A percentile compares a stretch with the other conserved stretches of the same genome.
These are phyloP conservation scores for Acanthamoeba healyi DNA, from an alignment of 208 protist species.

Conservation along the genomic window DNA sequence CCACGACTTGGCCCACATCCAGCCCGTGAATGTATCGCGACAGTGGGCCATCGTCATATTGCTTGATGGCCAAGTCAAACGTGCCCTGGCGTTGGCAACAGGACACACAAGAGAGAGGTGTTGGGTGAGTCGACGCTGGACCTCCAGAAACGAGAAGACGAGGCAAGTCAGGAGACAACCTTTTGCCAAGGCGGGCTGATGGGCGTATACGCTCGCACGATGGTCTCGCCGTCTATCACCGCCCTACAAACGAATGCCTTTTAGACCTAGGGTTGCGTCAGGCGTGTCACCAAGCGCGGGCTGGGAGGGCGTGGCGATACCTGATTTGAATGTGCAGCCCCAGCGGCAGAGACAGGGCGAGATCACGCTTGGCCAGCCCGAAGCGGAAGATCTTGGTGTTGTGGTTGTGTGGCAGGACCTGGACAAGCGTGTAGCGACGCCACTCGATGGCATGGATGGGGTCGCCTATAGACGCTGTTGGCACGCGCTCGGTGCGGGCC, in stretches of 20 bases:
- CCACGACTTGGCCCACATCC: constrained; percentile 14
- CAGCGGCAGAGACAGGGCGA: neutral
- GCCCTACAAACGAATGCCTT: neutral
- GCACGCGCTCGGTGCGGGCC: neutral
- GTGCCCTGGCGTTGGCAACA: neutral
- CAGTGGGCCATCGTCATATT: neutral
- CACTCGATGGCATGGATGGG: neutral
- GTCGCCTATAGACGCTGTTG: neutral
- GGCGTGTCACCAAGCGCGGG: neutral
- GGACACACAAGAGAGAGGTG: too few relatives aligned
- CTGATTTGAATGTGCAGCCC: constrained; percentile 27
- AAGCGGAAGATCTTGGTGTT: constrained; percentile 59
- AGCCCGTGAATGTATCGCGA: neutral
- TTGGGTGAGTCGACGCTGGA: too few relatives aligned
- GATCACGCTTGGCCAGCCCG: neutral
- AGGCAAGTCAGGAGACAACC: too few relatives aligned
- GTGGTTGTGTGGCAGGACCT: constrained; percentile 16
- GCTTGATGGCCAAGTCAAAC: constrained; percentile 8
- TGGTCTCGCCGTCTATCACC: neutral
- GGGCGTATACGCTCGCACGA: constrained; percentile 8
- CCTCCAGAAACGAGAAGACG: too few relatives aligned
- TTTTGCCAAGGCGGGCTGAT: neutral
- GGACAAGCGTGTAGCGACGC: neutral
- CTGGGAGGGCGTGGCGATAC: neutral
- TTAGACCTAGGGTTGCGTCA: too few relatives aligned